A percentile compares a stretch with the other conserved stretches of the same genome.
Evolutionary conservation across 1,284 basidiomycete species (phyloP).

Genomic region (Ustilago lituana): DNA sequence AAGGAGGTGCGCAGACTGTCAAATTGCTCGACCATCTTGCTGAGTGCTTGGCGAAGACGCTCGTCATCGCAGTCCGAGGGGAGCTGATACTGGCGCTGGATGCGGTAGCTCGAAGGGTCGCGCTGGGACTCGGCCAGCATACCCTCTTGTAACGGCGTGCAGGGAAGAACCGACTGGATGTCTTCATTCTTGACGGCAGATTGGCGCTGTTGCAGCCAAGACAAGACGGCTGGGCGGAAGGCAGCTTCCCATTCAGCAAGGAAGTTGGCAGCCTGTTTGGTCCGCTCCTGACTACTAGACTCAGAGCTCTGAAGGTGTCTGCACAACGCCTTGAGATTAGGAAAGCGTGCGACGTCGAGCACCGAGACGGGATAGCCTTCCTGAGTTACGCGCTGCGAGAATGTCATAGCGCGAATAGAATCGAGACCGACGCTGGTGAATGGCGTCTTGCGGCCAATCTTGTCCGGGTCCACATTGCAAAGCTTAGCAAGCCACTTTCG

Average conservation of each 20-base stretch:
- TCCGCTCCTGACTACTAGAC: constrained; percentile 20
- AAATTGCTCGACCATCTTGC: constrained; percentile 24
- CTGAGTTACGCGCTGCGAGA: constrained; percentile 52
- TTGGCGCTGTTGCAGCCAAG: constrained; percentile 14
- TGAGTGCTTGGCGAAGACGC: constrained; percentile 32
- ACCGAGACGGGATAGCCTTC: constrained; percentile 60
- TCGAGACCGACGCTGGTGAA: constrained; percentile 64
- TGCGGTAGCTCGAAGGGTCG: constrained; percentile 51
- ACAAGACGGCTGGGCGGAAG: constrained; percentile 21
- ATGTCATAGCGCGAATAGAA: constrained; percentile 64
- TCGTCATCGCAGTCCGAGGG: constrained; percentile 35
- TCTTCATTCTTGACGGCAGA: not conserved
- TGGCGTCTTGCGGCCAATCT: constrained; percentile 55
- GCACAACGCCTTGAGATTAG: constrained; percentile 50
- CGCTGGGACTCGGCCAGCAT: constrained; percentile 63
- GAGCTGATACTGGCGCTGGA: constrained; percentile 58
- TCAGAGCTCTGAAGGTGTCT: constrained; percentile 44
- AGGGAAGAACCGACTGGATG: constrained; percentile 45
- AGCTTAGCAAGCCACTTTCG: constrained; percentile 49
- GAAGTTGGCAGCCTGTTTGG: constrained; percentile 17
- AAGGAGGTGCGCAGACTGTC: constrained; percentile 60
- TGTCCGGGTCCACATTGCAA: constrained; percentile 47
- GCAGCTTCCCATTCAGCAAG: constrained; percentile 29
- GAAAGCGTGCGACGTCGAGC: constrained; percentile 61
- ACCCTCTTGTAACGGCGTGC: constrained; percentile 58